These are phyloP conservation scores for Casuarina equisetifolia DNA, from an alignment of 306 rosid genomes.

Conservation along the genomic window DNA sequence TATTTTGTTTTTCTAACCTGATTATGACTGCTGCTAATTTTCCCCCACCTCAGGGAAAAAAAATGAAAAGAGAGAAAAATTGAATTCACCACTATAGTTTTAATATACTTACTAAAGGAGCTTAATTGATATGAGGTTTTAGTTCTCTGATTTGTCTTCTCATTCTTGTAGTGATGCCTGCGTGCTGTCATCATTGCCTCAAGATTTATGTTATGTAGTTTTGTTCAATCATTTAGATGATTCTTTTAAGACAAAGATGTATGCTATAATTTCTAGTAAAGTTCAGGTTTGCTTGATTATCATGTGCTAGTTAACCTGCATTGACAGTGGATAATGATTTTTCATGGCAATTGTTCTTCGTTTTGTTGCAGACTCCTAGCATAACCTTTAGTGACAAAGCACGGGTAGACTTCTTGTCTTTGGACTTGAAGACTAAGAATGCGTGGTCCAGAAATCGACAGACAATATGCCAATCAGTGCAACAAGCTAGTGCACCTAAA, in stretches of 20 bases:
- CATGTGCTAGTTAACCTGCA: conserved; percentile 13
- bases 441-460: conserved; percentile 34
- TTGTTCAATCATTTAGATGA: neutral
- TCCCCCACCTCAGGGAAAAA: neutral
- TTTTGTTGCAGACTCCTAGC: conserved; percentile 49
- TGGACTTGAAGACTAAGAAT: conserved; percentile 54
- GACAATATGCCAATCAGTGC: conserved; percentile 81
- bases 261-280: conserved; percentile 1
- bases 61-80: neutral
- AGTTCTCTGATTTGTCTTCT: neutral
- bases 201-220: neutral
- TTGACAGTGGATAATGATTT: conserved; percentile 15
- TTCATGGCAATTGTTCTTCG: conserved; percentile 19
- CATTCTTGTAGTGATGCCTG: neutral
- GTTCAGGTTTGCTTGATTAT: conserved; percentile 11
- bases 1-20: neutral
- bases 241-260: conserved; percentile 3
- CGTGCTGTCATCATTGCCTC: neutral
- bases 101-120: neutral
- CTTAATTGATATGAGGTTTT: neutral
- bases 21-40: neutral
- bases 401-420: conserved; percentile 47
- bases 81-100: neutral
- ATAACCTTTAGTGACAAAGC: conserved; percentile 55
- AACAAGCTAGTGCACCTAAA: conserved; percentile 74